These are phyloP conservation scores for Juncus inflexus DNA, from an alignment of 176 grass and related monocot species.

Conservation along the genomic window DNA sequence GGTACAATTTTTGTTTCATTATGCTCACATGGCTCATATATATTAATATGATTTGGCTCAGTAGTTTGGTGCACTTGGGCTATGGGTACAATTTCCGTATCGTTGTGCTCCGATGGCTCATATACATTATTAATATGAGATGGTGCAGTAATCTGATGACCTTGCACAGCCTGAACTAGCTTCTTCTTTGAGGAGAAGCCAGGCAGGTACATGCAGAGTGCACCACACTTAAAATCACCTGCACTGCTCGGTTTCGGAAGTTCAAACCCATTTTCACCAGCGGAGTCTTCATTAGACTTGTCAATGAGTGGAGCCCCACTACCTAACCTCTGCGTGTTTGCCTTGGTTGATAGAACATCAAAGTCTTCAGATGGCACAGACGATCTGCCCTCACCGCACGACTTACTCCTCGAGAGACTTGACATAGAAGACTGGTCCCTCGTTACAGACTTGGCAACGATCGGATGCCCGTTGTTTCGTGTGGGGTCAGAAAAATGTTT, in stretches of 20 bases:
- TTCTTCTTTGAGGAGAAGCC: conserved; percentile 45
- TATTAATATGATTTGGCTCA: background rate
- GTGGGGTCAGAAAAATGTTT: conserved; percentile 2
- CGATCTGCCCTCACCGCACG: conserved; percentile 37
- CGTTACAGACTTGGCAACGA: conserved; percentile 8
- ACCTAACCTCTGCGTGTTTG: conserved; percentile 37
- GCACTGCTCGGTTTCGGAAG: conserved; percentile 12
- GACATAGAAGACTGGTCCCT: conserved; percentile 5
- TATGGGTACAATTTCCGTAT: background rate
- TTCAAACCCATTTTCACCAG: conserved; percentile 1
- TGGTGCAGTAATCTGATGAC: background rate
- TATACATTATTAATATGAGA: background rate
- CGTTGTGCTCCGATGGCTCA: background rate
- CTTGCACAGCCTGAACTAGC: background rate
- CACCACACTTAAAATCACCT: conserved; percentile 42
- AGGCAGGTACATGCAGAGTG: conserved; percentile 55
- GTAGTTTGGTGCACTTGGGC: background rate
- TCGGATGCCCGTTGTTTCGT: conserved; percentile 4
- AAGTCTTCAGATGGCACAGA: conserved; percentile 30
- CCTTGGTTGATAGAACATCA: conserved; percentile 32
- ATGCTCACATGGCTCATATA: background rate
- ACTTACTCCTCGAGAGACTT: conserved; percentile 32
- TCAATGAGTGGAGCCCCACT: conserved; percentile 41
- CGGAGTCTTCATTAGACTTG: conserved; percentile 19
- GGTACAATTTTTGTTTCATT: conserved; percentile 6